phyloP scores from a whole-genome alignment of 1,139 yeast species.

The Scheffersomyces parashehatae region DNA sequence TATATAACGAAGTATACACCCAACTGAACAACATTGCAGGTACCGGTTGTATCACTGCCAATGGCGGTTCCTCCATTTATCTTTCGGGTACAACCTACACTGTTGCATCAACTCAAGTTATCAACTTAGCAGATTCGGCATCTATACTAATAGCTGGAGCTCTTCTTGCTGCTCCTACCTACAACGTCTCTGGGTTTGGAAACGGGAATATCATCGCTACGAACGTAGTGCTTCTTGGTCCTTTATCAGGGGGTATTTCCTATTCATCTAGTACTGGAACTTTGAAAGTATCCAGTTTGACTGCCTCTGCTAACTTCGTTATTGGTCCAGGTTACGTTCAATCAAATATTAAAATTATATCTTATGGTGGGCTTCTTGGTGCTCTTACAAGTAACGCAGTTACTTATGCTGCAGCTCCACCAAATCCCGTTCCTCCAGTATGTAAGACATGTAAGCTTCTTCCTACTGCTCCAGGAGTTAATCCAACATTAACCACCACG shows the following conservation, averaged over 20 bases:
- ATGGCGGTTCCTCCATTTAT: constrained; percentile 12
- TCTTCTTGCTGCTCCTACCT: constrained; percentile 7
- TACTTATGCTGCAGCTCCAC: constrained; percentile 17
- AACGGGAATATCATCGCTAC: constrained; percentile 16
- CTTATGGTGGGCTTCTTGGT: too few species aligned
- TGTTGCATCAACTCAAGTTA: constrained; percentile 9
- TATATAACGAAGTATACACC: constrained; percentile 11
- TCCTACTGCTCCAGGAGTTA: neutral
- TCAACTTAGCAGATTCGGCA: constrained; percentile 8
- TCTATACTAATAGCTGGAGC: constrained; percentile 11
- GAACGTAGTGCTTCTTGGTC: constrained; percentile 6
- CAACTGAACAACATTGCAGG: constrained; percentile 15
- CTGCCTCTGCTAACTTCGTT: constrained; percentile 13
- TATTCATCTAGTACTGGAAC: too few species aligned
- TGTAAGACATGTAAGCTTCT: constrained; percentile 14
- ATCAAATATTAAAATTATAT: constrained; percentile 5
- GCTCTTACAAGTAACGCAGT: neutral
- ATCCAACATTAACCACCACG: constrained; percentile 4
- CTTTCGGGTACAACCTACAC: constrained; percentile 6
- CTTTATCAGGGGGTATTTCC: too few species aligned
- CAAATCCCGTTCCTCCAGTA: constrained; percentile 16
- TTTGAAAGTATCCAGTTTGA: constrained; percentile 2
- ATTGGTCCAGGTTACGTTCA: constrained; percentile 23
- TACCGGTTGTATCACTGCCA: constrained; percentile 18
- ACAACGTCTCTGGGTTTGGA: constrained; percentile 18